phyloP scores from a whole-genome alignment of 352 stramenopile species.

The Plasmopara muralis region DNA sequence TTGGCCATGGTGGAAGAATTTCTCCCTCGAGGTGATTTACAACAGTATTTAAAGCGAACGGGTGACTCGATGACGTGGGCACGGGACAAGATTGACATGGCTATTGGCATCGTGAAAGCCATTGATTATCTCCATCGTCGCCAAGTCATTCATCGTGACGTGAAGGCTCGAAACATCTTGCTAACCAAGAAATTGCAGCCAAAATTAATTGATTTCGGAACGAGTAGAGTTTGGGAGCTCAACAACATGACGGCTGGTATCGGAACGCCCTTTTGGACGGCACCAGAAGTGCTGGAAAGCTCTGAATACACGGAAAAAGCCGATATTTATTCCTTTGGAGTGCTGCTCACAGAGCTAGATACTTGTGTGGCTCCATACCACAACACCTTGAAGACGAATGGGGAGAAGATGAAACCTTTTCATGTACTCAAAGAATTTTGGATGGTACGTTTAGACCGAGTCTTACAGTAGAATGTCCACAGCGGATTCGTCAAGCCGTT shows the following conservation, averaged over 20 bases:
- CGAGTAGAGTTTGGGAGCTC: conserved; percentile 16
- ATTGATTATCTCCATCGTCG: conserved; percentile 35
- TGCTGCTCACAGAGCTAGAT: conserved; percentile 45
- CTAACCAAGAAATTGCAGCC: conserved; percentile 34
- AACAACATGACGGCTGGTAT: conserved; percentile 34
- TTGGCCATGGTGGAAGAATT: conserved; percentile 53
- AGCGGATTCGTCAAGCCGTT: conserved; percentile 28
- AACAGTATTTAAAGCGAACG: conserved; percentile 30
- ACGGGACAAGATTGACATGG: conserved; percentile 33
- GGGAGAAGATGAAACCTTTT: conserved; percentile 37
- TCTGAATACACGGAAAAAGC: conserved; percentile 49
- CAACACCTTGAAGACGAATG: conserved; percentile 10
- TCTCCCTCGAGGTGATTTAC: conserved; percentile 39
- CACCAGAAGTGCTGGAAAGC: conserved; percentile 57
- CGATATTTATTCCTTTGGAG: conserved; percentile 75
- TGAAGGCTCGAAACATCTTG: conserved; percentile 76
- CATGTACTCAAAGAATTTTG: conserved; percentile 3
- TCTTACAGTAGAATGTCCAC: conserved; percentile 35
- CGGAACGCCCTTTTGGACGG: conserved; percentile 56
- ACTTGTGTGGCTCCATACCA: conserved; percentile 32
- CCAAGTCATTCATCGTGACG: conserved; percentile 62
- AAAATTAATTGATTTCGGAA: conserved; percentile 44
- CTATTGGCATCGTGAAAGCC: conserved; percentile 28
- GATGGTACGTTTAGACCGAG: conserved; percentile 26
- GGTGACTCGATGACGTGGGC: conserved; percentile 27